Conservation (phyloP, 768 basidiomycete genomes). For the Porphyrellus cyaneotinctus region DNA sequence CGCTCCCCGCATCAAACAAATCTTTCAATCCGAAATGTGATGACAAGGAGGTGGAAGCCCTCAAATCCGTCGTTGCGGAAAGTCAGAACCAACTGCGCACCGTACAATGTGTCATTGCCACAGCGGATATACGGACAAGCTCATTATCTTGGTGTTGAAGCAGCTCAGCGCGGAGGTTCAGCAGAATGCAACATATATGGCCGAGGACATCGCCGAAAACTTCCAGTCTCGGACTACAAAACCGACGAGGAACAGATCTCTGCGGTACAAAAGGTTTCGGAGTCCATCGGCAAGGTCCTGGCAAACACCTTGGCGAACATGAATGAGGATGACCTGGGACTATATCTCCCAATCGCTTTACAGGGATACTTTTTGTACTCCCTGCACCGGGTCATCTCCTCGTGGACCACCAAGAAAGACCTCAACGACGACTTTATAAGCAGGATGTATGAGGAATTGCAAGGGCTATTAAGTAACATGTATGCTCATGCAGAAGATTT, state of each 20-base stretch:
- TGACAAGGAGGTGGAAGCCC: background rate
- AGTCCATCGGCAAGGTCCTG: slow-evolving; percentile 1
- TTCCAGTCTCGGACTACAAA: background rate
- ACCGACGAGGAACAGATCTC: background rate
- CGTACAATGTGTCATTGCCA: background rate
- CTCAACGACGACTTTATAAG: background rate
- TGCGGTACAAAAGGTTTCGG: background rate
- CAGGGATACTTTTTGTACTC: slow-evolving; percentile 3
- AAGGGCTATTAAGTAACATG: background rate
- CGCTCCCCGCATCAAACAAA: background rate
- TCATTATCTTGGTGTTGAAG: background rate
- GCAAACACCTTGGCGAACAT: background rate
- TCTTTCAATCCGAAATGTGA: background rate
- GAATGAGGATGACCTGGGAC: background rate
- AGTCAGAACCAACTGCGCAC: background rate
- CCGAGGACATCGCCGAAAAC: background rate
- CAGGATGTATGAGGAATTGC: slow-evolving; percentile 5
- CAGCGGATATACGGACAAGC: background rate
- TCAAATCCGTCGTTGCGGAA: background rate
- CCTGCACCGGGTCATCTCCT: slow-evolving; percentile 2
- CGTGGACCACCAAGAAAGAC: slow-evolving; percentile 10
- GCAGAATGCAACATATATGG: background rate
- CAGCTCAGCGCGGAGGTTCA: background rate
- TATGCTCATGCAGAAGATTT: background rate
- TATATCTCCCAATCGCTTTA: slow-evolving; percentile 11